Evolutionary conservation across 2,329 filamentous ascomycete species (phyloP), one percentile per base, ranked within the genome.

Genomic region (Neofusicoccum parvum): DNA sequence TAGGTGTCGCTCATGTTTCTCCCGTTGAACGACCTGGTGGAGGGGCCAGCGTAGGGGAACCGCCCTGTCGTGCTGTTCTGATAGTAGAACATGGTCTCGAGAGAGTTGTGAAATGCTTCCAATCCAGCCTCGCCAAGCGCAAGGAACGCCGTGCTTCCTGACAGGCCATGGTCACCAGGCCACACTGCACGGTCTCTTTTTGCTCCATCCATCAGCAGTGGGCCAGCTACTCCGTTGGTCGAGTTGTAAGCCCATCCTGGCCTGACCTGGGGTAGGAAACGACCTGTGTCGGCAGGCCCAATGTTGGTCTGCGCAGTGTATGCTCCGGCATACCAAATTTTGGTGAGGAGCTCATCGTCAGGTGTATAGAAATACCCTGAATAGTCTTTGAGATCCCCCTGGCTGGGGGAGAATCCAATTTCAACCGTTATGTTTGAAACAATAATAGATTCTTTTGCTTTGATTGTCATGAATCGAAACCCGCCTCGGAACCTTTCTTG

Each of bases 161-260:
- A 80, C 53, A 83, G 78, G 0, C 80, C 82, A 81, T 84, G 83
- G 62, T 84, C 81, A 5, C 82, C 82, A 0, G 82, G 80, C 76
- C 80, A 80, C 5, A 81, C 78, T 0, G 79, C 74, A 1, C 78
- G 73, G 66, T 80, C 79, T 4, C 79, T 71, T 54, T 81, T 80
- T 11, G 75, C 78, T 1, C 78, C 78, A 65, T 80, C 79, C 3
- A 78, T 75, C 49, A 79, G 70, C 1, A 75, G 75, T 5, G 72
- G 75, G 64, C 80, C 72, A 5, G 78, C 78, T 7, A 65, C 70
- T 68, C 56, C 77, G 68, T 80, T 65, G 3, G 64, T 75, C 1
- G 74, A 78, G 67, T 80, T 78, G 41, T 80, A 81, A 0, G 75
- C 71, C 56, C 56, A 60, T 10, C 56, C 56, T 14, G 56, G 56